Evolutionary conservation across 2,329 filamentous ascomycete genomes (phyloP).

Genomic region (Sclerotinia nivalis): DNA sequence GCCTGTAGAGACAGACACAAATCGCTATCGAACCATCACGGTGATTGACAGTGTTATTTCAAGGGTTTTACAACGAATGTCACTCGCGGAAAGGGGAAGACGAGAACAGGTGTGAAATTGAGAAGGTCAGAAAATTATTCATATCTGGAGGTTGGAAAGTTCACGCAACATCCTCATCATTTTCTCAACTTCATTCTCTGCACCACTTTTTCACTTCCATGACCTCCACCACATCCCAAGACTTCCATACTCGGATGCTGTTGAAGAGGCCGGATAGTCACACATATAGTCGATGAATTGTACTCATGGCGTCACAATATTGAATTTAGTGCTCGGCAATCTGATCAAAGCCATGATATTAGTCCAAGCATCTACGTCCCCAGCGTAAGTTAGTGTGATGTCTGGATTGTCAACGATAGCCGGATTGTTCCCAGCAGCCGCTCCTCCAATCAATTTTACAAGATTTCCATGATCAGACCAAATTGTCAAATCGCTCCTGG

Average conservation of each 20-base stretch:
- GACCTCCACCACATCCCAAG: background rate
- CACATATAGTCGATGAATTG: background rate
- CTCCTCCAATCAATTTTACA: background rate
- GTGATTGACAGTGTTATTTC: no score
- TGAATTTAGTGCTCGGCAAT: background rate
- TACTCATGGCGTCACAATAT: background rate
- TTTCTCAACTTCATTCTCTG: background rate
- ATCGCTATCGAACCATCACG: no score
- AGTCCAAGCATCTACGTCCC: background rate
- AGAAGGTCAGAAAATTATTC: no score
- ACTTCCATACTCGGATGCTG: background rate
- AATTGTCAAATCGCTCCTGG: background rate
- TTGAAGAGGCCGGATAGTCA: background rate
- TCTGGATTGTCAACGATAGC: background rate
- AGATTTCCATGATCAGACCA: background rate
- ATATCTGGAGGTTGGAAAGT: no score
- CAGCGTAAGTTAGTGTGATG: background rate
- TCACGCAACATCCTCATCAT: no score
- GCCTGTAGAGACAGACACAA: no score
- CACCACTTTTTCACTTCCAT: background rate
- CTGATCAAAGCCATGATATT: background rate
- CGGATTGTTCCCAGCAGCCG: background rate
- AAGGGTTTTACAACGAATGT: no score
- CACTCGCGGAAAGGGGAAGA: no score
- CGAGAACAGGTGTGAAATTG: no score